Base-by-base conservation (phyloP, 2,329 filamentous ascomycete species). In the Penicillium sp. region DNA sequence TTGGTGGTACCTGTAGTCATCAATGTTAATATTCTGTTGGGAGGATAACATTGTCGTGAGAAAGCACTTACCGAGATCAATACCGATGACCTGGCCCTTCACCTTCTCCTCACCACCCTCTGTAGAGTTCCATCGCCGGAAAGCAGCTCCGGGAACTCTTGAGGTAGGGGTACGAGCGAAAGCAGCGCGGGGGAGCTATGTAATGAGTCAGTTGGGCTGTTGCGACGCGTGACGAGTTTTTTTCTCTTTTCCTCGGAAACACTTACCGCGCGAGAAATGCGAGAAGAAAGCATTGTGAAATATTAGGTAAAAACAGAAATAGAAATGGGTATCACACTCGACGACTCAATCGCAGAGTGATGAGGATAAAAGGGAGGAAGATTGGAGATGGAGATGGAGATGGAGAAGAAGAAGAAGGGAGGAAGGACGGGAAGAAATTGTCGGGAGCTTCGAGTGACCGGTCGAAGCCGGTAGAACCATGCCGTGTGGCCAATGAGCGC, bases 81-180 rank as follows among this genome's bases (percentile, higher is more conserved):
- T 96, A 86, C 93, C 93, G 69, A 97, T 96, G 73, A 97, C 92
- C 68, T 88, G 78, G 70, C 93, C 93, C 78, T 92, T 89, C 54
- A 97, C 89, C 83, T 96, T 96, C 72, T 82, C 81, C 61, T 81
- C 77, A 52, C 77, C 78, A 66, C 81, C 82, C 60, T 73, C 72
- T 47, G 73, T 72, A 18, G 72, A 74, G 66, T 73, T 73, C 71
- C 71, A 74, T 69, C 73, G 66, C 54, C 86, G 83, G 71, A 92
- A 89, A 66, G 83, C 82, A 59, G 87, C 83, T 60, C 80, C 80
- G 65, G 89, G 84, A 64, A 86, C 81, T 76, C 85, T 84, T 71
- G 84, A 75, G 68, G 81, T 78, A 64, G 84, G 79, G 67, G 84
- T 79, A 74, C 86, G 86, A 70, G 83, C 77, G 72, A 84, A 78